Conservation (phyloP, 1,139 yeast species). For the Scheffersomyces lignicola region DNA sequence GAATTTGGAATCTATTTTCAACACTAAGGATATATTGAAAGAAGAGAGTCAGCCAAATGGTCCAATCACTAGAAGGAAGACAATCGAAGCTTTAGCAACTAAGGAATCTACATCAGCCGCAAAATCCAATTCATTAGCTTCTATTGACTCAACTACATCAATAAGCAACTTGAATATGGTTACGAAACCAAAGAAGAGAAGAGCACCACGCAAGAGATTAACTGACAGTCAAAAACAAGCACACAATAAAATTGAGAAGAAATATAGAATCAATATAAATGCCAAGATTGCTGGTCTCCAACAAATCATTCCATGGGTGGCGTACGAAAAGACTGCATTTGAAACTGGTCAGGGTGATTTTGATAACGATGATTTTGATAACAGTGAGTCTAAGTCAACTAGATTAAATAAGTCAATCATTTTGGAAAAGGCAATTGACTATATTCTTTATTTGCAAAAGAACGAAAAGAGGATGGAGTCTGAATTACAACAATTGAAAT, state of each 20-base stretch:
- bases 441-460: slow-evolving; percentile 38
- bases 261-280: slow-evolving; percentile 71
- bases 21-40: slow-evolving; percentile 24
- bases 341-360: slow-evolving; percentile 38
- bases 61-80: neutral
- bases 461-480: slow-evolving; percentile 13
- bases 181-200: slow-evolving; percentile 22
- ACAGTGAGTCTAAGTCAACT: slow-evolving; percentile 16
- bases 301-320: slow-evolving; percentile 64
- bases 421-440: slow-evolving; percentile 65
- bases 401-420: slow-evolving; percentile 64
- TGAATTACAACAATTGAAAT: slow-evolving; percentile 13
- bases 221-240: slow-evolving; percentile 67
- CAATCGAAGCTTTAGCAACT: slow-evolving; percentile 1
- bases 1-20: slow-evolving; percentile 25
- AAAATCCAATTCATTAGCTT: slow-evolving; percentile 1
- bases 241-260: slow-evolving; percentile 69
- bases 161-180: slow-evolving; percentile 15
- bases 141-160: slow-evolving; percentile 1
- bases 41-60: slow-evolving; percentile 8
- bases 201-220: slow-evolving; percentile 57
- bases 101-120: slow-evolving; percentile 1
- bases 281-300: slow-evolving; percentile 69
- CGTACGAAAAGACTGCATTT: slow-evolving; percentile 58
- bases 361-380: slow-evolving; percentile 12